Percentiles rank a stretch among this genome's conserved stretches.
These are phyloP conservation scores for Dryas alaskensis DNA, from an alignment of 306 rosid species.

Conservation along the genomic window DNA sequence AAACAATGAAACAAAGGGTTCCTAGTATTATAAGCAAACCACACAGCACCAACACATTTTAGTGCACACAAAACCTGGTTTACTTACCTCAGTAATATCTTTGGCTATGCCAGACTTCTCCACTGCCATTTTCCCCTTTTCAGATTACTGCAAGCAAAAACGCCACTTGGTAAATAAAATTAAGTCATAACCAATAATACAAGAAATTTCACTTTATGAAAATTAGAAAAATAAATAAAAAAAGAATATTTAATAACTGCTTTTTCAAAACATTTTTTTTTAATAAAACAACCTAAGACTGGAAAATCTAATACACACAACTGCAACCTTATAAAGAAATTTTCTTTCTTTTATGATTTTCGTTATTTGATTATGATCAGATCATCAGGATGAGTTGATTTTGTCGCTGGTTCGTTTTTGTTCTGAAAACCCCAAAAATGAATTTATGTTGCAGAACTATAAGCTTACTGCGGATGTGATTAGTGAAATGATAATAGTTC, in stretches of 20 bases:
- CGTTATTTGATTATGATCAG: not conserved
- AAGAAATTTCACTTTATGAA: not conserved
- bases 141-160: slow-evolving; percentile 34
- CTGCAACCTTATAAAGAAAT: not conserved
- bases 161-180: not conserved
- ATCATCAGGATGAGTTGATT: not conserved
- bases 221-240: not conserved
- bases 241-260: not conserved
- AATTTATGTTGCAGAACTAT: not conserved
- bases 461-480: not conserved
- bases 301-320: not conserved
- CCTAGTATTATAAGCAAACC: slow-evolving; percentile 12
- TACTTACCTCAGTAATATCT: slow-evolving; percentile 70
- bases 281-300: not conserved
- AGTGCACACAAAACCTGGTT: not conserved
- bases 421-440: not conserved
- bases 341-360: not conserved
- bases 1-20: slow-evolving; percentile 9
- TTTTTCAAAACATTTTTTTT: not conserved
- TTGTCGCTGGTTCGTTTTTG: not conserved
- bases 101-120: slow-evolving; percentile 59
- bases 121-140: slow-evolving; percentile 43
- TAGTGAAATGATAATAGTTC: not conserved
- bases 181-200: not conserved
- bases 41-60: not conserved